These are phyloP conservation scores for Acacia pycnantha DNA, from an alignment of 331 rosid species.

Conservation along the genomic window DNA sequence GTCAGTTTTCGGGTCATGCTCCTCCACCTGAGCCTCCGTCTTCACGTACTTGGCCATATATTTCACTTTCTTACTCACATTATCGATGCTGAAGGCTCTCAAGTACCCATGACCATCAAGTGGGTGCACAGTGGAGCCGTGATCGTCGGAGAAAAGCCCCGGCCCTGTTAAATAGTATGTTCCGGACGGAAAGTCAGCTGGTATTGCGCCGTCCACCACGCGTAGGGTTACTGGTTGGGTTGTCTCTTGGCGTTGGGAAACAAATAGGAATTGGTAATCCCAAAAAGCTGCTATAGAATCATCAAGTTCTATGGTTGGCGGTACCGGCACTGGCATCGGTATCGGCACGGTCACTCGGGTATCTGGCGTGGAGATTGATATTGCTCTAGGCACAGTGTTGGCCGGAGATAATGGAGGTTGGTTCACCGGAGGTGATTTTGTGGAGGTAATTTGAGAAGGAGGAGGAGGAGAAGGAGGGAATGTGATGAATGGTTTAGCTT, in stretches of 20 bases:
- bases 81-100: constrained; percentile 60
- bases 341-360: neutral
- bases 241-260: constrained; percentile 72
- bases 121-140: constrained; percentile 92
- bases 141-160: constrained; percentile 76
- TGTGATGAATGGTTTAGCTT: constrained; percentile 36
- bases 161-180: constrained; percentile 85
- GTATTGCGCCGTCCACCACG: constrained; percentile 57
- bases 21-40: constrained; percentile 81
- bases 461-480: constrained; percentile 44
- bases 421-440: constrained; percentile 34
- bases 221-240: constrained; percentile 38
- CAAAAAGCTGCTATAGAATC: constrained; percentile 64
- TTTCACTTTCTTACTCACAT: constrained; percentile 32
- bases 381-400: constrained; percentile 32
- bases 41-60: constrained; percentile 86
- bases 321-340: neutral
- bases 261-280: constrained; percentile 87
- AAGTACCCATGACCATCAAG: constrained; percentile 88
- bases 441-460: constrained; percentile 31
- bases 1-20: constrained; percentile 52
- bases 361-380: constrained; percentile 46
- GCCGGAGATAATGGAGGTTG: constrained; percentile 18
- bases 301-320: constrained; percentile 39
- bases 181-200: constrained; percentile 67